A percentile compares a stretch with the other conserved stretches of the same genome.
Conservation (phyloP, 108 stramenopile species). For the Pseudonitzschia multiseries region DNA sequence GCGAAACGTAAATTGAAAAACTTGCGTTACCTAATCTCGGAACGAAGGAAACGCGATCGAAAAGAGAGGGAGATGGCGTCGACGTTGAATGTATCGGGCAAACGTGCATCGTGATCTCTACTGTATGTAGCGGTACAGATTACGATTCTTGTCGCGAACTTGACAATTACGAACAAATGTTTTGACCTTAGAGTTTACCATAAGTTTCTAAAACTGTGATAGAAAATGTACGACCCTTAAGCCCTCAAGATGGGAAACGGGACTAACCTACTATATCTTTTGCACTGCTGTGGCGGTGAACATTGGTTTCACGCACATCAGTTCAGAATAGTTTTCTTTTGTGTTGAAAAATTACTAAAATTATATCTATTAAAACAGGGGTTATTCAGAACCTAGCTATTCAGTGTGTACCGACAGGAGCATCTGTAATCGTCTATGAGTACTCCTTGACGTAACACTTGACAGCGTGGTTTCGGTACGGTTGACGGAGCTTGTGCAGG, state of each 20-base stretch:
- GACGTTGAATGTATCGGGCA: neutral
- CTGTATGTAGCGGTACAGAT: too few species aligned
- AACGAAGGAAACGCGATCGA: constrained; percentile 11
- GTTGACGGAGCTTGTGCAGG: constrained; percentile 93
- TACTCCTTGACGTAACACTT: constrained; percentile 85
- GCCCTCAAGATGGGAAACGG: too few species aligned
- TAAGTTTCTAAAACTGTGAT: too few species aligned
- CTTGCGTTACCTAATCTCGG: constrained; percentile 16
- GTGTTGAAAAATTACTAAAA: neutral
- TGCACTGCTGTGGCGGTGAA: too few species aligned
- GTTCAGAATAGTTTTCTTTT: too few species aligned
- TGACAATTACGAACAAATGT: too few species aligned
- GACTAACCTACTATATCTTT: too few species aligned
- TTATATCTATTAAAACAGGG: constrained; percentile 9
- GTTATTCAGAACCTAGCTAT: neutral
- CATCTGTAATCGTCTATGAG: constrained; percentile 21
- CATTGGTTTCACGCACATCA: too few species aligned
- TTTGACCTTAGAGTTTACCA: too few species aligned
- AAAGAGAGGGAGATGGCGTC: neutral
- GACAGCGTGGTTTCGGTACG: constrained; percentile 86
- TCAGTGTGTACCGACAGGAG: neutral
- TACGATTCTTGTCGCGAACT: too few species aligned
- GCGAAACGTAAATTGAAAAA: constrained; percentile 12
- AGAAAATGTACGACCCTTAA: too few species aligned
- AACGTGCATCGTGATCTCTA: neutral